Evolutionary conservation across 2,329 filamentous ascomycete genomes (phyloP).

Genomic region (Fusarium algeriense): DNA sequence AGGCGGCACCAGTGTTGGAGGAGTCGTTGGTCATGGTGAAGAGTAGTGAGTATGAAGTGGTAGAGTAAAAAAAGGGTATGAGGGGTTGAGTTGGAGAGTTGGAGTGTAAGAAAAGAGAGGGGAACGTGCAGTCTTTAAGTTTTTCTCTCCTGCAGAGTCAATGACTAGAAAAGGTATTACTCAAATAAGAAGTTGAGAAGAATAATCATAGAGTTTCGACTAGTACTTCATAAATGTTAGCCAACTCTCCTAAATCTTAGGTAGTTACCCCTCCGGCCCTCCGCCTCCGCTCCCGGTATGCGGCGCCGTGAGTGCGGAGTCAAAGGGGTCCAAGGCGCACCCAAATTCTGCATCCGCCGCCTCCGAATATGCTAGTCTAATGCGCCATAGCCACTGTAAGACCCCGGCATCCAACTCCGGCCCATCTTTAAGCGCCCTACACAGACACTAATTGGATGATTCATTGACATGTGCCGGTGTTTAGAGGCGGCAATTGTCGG

Average conservation of each 20-base stretch:
- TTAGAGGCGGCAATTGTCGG: constrained; percentile 38
- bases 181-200: constrained; percentile 27
- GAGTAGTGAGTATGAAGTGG: not conserved
- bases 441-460: constrained; percentile 13
- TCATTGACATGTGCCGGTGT: constrained; percentile 19
- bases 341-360: constrained; percentile 4
- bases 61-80: not conserved
- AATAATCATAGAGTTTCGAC: constrained; percentile 3
- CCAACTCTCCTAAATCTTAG: no score
- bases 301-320: constrained; percentile 36
- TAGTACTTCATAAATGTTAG: not conserved
- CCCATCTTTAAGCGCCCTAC: constrained; percentile 26
- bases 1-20: constrained; percentile 43
- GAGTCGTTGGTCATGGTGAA: constrained; percentile 52
- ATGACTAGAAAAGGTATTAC: constrained; percentile 18
- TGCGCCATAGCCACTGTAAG: constrained; percentile 12
- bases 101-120: constrained; percentile 1
- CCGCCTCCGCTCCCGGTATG: constrained; percentile 27
- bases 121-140: constrained; percentile 11
- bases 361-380: constrained; percentile 19
- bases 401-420: constrained; percentile 19
- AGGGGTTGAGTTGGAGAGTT: not conserved
- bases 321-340: not conserved
- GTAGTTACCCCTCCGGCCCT: constrained; percentile 16
- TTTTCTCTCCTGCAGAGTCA: constrained; percentile 24